Evolutionary conservation across 441 rosid genomes (phyloP).

Genomic region (Flueggea neowawraea): DNA sequence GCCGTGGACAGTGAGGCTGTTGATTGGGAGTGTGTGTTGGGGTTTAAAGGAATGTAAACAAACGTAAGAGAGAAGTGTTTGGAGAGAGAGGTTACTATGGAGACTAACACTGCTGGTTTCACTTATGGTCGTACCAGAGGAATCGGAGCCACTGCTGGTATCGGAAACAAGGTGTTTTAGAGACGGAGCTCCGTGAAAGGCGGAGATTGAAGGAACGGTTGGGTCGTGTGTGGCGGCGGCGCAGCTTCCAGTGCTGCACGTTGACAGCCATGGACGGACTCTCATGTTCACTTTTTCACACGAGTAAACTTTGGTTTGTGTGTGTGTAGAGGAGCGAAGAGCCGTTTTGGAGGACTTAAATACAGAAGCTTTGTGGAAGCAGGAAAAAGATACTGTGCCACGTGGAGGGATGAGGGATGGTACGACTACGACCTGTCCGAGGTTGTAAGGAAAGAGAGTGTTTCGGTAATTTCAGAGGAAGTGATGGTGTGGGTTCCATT

Average conservation of each 20-base stretch:
- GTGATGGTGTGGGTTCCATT: no score
- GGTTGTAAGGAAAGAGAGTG: slow-evolving; percentile 3
- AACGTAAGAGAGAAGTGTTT: slow-evolving; percentile 52
- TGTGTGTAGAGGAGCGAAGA: no score
- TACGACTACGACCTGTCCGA: slow-evolving; percentile 21
- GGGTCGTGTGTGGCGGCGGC: slow-evolving; percentile 25
- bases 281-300: not conserved
- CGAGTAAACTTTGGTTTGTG: no score
- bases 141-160: no score
- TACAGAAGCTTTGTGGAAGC: no score
- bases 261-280: slow-evolving; percentile 31
- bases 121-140: no score
- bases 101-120: slow-evolving; percentile 34
- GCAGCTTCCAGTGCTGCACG: slow-evolving; percentile 22
- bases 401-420: slow-evolving; percentile 13
- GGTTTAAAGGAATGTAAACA: slow-evolving; percentile 37
- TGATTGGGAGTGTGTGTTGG: slow-evolving; percentile 39
- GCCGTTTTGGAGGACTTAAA: no score
- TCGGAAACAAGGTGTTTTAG: no score
- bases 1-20: slow-evolving; percentile 55
- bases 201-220: slow-evolving; percentile 6
- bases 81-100: slow-evolving; percentile 69
- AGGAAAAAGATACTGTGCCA: not conserved
- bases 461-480: no score
- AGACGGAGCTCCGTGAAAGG: no score